A percentile compares a stretch with the other conserved stretches of the same genome.
Evolutionary conservation across 345 rosid genomes (phyloP).

Genomic region (Corchorus capsularis): DNA sequence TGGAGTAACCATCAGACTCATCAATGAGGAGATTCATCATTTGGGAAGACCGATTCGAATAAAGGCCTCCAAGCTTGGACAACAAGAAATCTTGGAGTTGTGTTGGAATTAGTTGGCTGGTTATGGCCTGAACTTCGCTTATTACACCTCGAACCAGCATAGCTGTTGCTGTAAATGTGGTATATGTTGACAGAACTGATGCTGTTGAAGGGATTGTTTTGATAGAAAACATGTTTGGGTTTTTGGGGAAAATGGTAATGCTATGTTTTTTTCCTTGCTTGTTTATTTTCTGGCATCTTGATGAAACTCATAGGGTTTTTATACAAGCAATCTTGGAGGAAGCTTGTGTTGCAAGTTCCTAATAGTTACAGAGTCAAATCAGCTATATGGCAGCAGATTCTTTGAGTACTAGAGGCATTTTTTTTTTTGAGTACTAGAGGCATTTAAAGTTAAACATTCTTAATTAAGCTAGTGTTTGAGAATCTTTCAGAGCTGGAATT

Average conservation of each 20-base stretch:
- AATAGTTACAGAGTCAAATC: not conserved
- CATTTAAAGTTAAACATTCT: no score
- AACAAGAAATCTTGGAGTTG: not conserved
- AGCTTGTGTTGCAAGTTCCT: no score
- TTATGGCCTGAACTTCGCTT: not conserved
- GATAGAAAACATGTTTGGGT: slow-evolving; percentile 20
- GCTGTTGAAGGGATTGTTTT: slow-evolving; percentile 25
- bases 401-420: not conserved
- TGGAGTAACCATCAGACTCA: not conserved
- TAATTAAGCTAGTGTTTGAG: not conserved
- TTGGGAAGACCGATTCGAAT: not conserved
- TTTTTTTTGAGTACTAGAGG: no score
- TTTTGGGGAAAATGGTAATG: not conserved
- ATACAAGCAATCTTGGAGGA: not conserved
- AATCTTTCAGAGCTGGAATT: not conserved
- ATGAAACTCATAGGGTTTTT: not conserved
- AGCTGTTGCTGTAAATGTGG: slow-evolving; percentile 20
- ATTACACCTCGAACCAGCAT: slow-evolving; percentile 5
- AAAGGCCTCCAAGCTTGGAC: slow-evolving; percentile 10
- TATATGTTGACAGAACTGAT: slow-evolving; percentile 24
- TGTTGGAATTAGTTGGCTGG: not conserved
- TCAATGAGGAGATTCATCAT: not conserved
- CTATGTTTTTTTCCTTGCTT: not conserved
- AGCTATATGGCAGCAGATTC: no score
- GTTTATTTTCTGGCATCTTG: not conserved